Evolutionary conservation across 352 stramenopile genomes (phyloP), one percentile per base, ranked within the genome.

Genomic region (Phytophthora megakarya): DNA sequence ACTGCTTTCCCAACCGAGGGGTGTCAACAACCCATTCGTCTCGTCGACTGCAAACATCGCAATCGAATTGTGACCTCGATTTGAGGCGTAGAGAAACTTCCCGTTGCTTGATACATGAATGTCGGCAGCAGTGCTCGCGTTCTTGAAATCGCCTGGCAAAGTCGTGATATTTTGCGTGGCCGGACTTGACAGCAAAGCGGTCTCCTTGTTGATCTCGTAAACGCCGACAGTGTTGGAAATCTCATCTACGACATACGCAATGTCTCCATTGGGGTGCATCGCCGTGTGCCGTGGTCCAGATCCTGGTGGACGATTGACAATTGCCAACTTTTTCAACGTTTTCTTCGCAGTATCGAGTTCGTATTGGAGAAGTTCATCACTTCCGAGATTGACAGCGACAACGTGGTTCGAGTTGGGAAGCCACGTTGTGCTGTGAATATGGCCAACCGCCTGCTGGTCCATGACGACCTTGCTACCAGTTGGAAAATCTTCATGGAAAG

Each of bases 391-490:
- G 0, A 73, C 66, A 5, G 53, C 73, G 5, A 83, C 52, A 6
- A 85, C 54, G 28, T 67, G 57, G 4, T 55, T 74, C 19, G 69
- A 73, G 37, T 63, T 65, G 26, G 67, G 63, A 9, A 83, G 28
- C 79, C 79, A 90, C 28, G 53, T 79, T 40, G 77, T 77, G 38
- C 79, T 89, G 70, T 90, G 79, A 52, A 81, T 67, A 44, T 88
- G 81, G 3, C 77, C 44, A 1, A 50, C 67, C 13, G 77, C 69
- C 44, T 88, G 79, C 19, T 52, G 49, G 12, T 62, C 46, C n/a
- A 65, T 43, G 22, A 74, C 70, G 2, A 75, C 70, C 6, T 70
- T 59, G 45, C 73, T 86, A 4, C 65, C 75, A 3, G 10, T 45
- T 5, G 62, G 64, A 51, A 80, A 88, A 7, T 70, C 50, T 18